phyloP scores from a whole-genome alignment of 1,139 yeast species.

The Pichiaceae sp. region DNA sequence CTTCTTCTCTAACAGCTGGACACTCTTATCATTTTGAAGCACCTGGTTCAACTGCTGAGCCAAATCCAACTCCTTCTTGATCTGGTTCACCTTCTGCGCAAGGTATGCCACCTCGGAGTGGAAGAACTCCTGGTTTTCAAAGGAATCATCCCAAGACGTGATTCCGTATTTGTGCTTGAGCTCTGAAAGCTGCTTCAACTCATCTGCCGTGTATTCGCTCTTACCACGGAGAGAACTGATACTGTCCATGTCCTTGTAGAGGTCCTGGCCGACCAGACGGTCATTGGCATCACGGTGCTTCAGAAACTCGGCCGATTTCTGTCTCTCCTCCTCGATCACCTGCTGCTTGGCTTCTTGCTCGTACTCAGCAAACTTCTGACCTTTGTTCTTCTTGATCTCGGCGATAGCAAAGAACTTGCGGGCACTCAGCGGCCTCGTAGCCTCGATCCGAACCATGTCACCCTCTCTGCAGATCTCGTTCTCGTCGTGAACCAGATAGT shows the following conservation, averaged over 20 bases:
- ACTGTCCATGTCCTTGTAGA: slow-evolving; percentile 40
- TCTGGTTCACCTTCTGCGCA: slow-evolving; percentile 12
- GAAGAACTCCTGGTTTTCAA: slow-evolving; percentile 19
- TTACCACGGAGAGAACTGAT: slow-evolving; percentile 35
- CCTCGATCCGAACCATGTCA: slow-evolving; percentile 87
- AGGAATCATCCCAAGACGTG: slow-evolving; percentile 24
- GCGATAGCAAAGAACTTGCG: slow-evolving; percentile 89
- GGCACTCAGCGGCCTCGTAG: slow-evolving; percentile 78
- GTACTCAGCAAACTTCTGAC: slow-evolving; percentile 83
- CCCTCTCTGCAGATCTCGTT: slow-evolving; percentile 90
- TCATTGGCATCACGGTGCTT: slow-evolving; percentile 35
- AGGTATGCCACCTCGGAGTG: slow-evolving; percentile 15
- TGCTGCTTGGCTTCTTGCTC: slow-evolving; percentile 62
- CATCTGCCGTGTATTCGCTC: slow-evolving; percentile 30
- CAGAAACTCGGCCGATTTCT: slow-evolving; percentile 41
- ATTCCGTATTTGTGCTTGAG: slow-evolving; percentile 28
- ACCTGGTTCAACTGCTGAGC: slow-evolving; percentile 10
- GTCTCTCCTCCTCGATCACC: slow-evolving; percentile 55
- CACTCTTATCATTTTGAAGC: slow-evolving; percentile 10
- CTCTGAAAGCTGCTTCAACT: slow-evolving; percentile 28
- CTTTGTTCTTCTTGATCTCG: slow-evolving; percentile 80
- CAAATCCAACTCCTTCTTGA: slow-evolving; percentile 15
- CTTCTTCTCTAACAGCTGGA: slow-evolving; percentile 10
- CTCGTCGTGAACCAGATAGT: slow-evolving; percentile 89
- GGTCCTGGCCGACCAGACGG: slow-evolving; percentile 23